Percentiles rank a stretch among this genome's conserved stretches.
These are phyloP conservation scores for Conringia planisiliqua DNA, from an alignment of 345 rosid species.

Conservation along the genomic window DNA sequence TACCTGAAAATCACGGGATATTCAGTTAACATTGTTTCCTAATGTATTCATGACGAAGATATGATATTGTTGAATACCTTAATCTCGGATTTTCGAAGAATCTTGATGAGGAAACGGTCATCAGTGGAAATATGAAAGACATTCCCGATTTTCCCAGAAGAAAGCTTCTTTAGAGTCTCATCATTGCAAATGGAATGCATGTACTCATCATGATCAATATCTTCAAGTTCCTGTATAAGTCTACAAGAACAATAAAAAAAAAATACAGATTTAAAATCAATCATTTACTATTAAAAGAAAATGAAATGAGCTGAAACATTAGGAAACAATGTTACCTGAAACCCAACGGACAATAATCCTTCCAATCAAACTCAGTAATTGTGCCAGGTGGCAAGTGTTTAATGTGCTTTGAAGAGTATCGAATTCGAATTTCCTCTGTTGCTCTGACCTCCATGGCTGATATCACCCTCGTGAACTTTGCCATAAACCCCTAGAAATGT, in stretches of 20 bases:
- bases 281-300: neutral
- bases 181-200: conserved; percentile 41
- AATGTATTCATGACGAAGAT: neutral
- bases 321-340: conserved; percentile 36
- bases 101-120: conserved; percentile 39
- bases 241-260: conserved; percentile 30
- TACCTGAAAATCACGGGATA: conserved; percentile 28
- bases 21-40: too few relatives aligned
- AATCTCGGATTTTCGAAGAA: conserved; percentile 46
- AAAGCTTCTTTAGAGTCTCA: conserved; percentile 36
- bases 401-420: conserved; percentile 21
- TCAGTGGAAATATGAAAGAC: conserved; percentile 37
- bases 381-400: conserved; percentile 30
- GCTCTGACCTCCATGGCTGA: conserved; percentile 28
- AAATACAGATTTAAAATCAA: neutral
- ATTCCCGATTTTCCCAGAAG: conserved; percentile 37
- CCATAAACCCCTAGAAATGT: conserved; percentile 26
- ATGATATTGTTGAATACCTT: conserved; percentile 32
- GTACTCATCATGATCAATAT: conserved; percentile 40
- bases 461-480: conserved; percentile 20
- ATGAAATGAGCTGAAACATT: neutral
- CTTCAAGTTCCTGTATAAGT: conserved; percentile 39
- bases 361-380: conserved; percentile 43
- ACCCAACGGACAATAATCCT: conserved; percentile 51
- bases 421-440: conserved; percentile 25